Conservation (phyloP, 1,139 yeast genomes). For the Blastobotrys serpentis region DNA sequence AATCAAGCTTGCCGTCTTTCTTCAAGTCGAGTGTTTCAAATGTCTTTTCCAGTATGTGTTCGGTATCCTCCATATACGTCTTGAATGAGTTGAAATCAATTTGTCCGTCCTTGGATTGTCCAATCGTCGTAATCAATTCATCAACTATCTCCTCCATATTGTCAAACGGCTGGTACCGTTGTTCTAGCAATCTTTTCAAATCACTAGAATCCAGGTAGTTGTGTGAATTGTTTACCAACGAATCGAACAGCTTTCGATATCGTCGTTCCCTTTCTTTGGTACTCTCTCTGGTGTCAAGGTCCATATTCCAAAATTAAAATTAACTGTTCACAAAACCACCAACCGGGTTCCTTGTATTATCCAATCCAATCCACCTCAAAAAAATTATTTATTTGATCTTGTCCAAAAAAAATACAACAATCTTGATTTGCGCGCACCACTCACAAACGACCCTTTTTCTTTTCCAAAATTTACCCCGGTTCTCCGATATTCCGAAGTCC, state of each 20-base stretch:
- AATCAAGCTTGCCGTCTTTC: slow-evolving; percentile 68
- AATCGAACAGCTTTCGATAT: slow-evolving; percentile 23
- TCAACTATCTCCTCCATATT: slow-evolving; percentile 60
- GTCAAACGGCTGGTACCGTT: slow-evolving; percentile 49
- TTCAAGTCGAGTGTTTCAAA: slow-evolving; percentile 71
- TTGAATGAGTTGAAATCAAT: slow-evolving; percentile 64
- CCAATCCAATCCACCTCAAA: slow-evolving; percentile 2
- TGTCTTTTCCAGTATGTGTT: slow-evolving; percentile 66
- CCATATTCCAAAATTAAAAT: slow-evolving; percentile 1
- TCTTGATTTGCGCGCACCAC: slow-evolving; percentile 1
- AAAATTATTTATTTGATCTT: neutral
- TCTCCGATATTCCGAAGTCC: neutral
- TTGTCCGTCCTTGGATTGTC: slow-evolving; percentile 46
- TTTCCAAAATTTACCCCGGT: neutral
- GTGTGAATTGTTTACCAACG: slow-evolving; percentile 22
- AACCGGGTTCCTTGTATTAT: neutral
- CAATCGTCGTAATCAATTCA: slow-evolving; percentile 58
- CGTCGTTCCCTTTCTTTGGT: slow-evolving; percentile 20
- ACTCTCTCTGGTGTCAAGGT: slow-evolving; percentile 8
- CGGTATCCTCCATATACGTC: slow-evolving; percentile 59
- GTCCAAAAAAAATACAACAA: neutral
- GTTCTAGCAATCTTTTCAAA: slow-evolving; percentile 20
- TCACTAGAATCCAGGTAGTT: slow-evolving; percentile 22
- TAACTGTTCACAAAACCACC: neutral
- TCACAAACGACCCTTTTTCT: neutral